Conservation (phyloP, 495 filamentous ascomycete species). For the Lophiotrema nucula region DNA sequence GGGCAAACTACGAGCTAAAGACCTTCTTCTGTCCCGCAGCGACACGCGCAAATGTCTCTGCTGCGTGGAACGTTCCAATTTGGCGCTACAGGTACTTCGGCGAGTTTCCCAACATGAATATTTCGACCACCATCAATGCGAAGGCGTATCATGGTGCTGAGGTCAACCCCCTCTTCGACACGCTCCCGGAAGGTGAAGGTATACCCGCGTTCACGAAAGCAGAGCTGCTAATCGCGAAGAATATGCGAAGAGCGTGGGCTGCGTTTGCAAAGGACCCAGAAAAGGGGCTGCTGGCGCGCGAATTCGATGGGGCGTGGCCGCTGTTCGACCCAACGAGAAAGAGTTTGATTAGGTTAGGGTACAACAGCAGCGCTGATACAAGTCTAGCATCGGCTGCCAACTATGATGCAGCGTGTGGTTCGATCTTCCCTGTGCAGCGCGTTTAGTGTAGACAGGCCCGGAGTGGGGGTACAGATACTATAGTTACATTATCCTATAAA, state of each 20-base stretch:
- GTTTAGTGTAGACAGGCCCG: no score
- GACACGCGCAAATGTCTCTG: background rate
- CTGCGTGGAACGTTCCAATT: background rate
- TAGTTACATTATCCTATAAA: no score
- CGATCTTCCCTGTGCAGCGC: no score
- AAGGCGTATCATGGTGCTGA: constrained; percentile 54
- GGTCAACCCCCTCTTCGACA: constrained; percentile 49
- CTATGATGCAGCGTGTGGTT: no score
- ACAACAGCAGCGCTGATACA: no score
- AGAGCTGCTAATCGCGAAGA: constrained; percentile 42
- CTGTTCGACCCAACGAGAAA: no score
- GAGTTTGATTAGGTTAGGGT: no score
- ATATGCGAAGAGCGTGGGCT: constrained; percentile 48
- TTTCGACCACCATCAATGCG: constrained; percentile 40
- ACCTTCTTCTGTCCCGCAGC: constrained; percentile 31
- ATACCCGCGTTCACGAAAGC: constrained; percentile 37
- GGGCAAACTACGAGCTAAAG: constrained; percentile 23
- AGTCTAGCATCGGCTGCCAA: no score
- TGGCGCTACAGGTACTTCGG: constrained; percentile 55
- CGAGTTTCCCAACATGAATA: constrained; percentile 48
- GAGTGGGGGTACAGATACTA: no score
- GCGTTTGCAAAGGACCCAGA: constrained; percentile 47
- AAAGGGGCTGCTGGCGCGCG: background rate
- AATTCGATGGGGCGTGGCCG: no score
- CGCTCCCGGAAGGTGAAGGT: constrained; percentile 28